Evolutionary conservation across 225 moss, liverwort and hornwort species (phyloP).

Genomic region (Asterella californica): DNA sequence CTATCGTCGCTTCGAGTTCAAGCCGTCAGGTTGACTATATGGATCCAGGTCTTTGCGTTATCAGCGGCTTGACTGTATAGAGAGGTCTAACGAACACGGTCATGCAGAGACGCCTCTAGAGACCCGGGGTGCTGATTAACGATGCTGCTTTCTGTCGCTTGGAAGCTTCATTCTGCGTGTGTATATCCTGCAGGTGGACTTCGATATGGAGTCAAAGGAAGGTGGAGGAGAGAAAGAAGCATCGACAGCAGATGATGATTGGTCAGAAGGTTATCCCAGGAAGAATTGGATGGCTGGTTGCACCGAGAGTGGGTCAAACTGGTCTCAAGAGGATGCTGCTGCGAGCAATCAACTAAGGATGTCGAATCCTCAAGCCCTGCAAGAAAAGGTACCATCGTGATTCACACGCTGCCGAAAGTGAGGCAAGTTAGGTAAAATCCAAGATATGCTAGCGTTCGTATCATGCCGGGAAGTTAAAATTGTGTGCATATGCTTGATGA

Average conservation of each 20-base stretch:
- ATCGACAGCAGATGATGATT: slow-evolving; percentile 36
- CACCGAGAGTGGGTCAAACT: slow-evolving; percentile 42
- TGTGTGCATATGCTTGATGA: background rate
- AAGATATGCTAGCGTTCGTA: background rate
- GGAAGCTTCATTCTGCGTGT: background rate
- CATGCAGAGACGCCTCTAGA: too few relatives aligned
- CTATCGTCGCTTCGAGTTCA: too few relatives aligned
- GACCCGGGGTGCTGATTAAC: background rate
- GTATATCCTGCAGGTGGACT: slow-evolving; percentile 28
- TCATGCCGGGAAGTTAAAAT: background rate
- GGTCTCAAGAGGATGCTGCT: slow-evolving; percentile 43
- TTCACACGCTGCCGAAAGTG: background rate
- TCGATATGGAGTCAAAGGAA: slow-evolving; percentile 19
- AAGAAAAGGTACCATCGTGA: slow-evolving; percentile 58
- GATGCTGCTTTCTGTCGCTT: background rate
- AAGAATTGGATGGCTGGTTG: slow-evolving; percentile 62
- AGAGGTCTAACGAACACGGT: background rate
- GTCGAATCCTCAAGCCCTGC: slow-evolving; percentile 54
- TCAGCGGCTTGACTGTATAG: background rate
- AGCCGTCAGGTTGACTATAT: too few relatives aligned
- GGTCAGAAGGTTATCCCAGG: slow-evolving; percentile 54
- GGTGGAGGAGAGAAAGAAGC: slow-evolving; percentile 17
- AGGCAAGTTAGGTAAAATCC: background rate
- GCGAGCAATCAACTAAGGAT: slow-evolving; percentile 49
- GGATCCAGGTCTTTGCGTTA: background rate